Evolutionary conservation across 208 protist species (phyloP).

Genomic region (Crithidia mellificae): DNA sequence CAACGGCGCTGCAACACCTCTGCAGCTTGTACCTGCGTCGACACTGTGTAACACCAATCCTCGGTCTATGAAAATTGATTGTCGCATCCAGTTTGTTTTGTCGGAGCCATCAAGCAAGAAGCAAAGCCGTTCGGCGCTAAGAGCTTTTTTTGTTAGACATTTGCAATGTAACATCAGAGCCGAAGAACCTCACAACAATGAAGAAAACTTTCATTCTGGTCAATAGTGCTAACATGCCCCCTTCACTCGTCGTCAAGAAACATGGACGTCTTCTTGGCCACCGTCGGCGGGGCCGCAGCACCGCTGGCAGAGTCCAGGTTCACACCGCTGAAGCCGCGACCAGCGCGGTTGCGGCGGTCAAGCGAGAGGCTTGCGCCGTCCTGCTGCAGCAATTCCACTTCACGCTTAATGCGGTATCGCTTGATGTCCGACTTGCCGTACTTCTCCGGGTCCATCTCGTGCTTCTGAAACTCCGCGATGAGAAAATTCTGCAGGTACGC

Average conservation of each 20-base stretch:
- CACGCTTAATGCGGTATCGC: conserved; percentile 62
- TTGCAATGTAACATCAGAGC: too few relatives aligned
- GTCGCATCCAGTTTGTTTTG: too few relatives aligned
- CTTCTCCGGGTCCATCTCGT: conserved; percentile 66
- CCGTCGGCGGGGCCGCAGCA: conserved; percentile 14
- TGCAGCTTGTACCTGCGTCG: too few relatives aligned
- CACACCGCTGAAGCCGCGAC: conserved; percentile 55
- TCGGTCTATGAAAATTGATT: too few relatives aligned
- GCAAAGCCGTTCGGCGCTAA: too few relatives aligned
- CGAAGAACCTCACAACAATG: too few relatives aligned
- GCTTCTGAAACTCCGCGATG: conserved; percentile 65
- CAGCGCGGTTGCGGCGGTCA: conserved; percentile 61
- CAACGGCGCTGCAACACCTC: too few relatives aligned
- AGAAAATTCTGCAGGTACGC: conserved; percentile 68
- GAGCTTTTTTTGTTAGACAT: too few relatives aligned
- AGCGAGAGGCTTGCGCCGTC: conserved; percentile 72
- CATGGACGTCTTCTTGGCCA: conserved; percentile 46
- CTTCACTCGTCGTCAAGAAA: conserved; percentile 72
- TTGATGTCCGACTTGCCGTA: conserved; percentile 63
- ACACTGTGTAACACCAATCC: too few relatives aligned
- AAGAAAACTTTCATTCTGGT: too few relatives aligned
- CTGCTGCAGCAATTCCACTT: conserved; percentile 77
- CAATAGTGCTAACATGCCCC: too few relatives aligned
- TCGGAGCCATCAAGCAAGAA: too few relatives aligned
- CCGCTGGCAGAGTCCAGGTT: not conserved